These are phyloP conservation scores for Xylaria sp. DNA, from an alignment of 495 filamentous ascomycete genomes.

Conservation along the genomic window DNA sequence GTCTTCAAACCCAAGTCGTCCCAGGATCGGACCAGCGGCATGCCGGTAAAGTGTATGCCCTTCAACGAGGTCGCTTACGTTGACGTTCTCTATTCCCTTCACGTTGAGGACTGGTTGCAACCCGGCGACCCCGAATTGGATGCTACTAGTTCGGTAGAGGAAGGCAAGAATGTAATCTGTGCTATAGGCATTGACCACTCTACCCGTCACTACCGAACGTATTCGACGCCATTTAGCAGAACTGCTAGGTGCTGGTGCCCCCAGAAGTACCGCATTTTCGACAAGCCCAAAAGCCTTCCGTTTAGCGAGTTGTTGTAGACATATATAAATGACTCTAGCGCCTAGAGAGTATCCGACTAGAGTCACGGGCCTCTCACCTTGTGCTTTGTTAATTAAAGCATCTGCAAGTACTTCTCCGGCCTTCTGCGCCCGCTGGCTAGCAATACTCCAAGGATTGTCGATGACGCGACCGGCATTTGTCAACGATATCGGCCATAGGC, in stretches of 20 bases:
- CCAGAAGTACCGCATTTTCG: slow-evolving; percentile 86
- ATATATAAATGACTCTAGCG: slow-evolving; percentile 87
- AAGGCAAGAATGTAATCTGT: slow-evolving; percentile 68
- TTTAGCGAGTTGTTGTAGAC: slow-evolving; percentile 76
- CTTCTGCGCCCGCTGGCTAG: slow-evolving; percentile 84
- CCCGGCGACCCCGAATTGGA: slow-evolving; percentile 65
- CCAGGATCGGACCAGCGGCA: slow-evolving; percentile 62
- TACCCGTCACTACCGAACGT: slow-evolving; percentile 62
- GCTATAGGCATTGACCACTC: slow-evolving; percentile 67
- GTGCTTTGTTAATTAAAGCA: slow-evolving; percentile 85
- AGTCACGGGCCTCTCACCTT: slow-evolving; percentile 89
- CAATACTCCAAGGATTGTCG: slow-evolving; percentile 91
- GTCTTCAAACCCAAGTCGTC: slow-evolving; percentile 65
- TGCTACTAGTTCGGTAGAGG: slow-evolving; percentile 62
- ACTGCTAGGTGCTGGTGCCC: slow-evolving; percentile 73
- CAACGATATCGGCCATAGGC: slow-evolving; percentile 79
- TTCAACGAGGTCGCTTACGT: slow-evolving; percentile 63
- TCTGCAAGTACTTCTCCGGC: slow-evolving; percentile 88
- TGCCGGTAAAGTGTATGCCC: slow-evolving; percentile 64
- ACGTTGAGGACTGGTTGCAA: slow-evolving; percentile 60
- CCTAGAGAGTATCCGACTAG: slow-evolving; percentile 90
- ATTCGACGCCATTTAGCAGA: slow-evolving; percentile 60
- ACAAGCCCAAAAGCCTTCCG: slow-evolving; percentile 84
- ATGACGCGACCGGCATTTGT: slow-evolving; percentile 81
- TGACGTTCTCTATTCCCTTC: slow-evolving; percentile 64